These are phyloP conservation scores for Pythium dissotocum DNA, from an alignment of 352 stramenopile genomes.

Conservation along the genomic window DNA sequence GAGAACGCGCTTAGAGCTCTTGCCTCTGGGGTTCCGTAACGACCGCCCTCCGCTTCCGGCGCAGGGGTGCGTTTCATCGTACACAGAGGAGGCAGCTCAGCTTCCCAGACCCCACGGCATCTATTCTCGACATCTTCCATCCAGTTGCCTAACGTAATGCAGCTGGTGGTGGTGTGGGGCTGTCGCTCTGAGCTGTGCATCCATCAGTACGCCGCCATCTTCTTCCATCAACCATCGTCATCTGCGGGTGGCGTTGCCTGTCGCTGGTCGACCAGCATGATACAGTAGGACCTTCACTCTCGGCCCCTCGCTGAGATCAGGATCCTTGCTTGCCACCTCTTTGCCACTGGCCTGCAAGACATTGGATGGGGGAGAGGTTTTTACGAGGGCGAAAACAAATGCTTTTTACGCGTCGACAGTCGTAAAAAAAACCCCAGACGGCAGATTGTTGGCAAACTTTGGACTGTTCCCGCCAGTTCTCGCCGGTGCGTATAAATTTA, in stretches of 20 bases:
- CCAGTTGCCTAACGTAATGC: background rate
- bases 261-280: slow-evolving; percentile 4
- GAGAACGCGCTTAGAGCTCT: background rate
- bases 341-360: slow-evolving; percentile 17
- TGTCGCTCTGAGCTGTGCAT: background rate
- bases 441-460: slow-evolving; percentile 9
- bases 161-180: background rate
- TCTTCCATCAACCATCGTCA: background rate
- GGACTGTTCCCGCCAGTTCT: slow-evolving; percentile 1
- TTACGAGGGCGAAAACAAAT: slow-evolving; percentile 12
- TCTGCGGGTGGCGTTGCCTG: background rate
- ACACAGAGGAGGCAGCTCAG: background rate
- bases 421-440: slow-evolving; percentile 14
- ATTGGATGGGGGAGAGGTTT: slow-evolving; percentile 25
- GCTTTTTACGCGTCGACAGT: slow-evolving; percentile 9
- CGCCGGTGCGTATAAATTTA: slow-evolving; percentile 15
- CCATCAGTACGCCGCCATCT: background rate
- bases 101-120: background rate
- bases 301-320: slow-evolving; percentile 18
- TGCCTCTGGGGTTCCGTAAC: slow-evolving; percentile 13
- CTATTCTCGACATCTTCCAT: background rate
- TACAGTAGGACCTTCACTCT: slow-evolving; percentile 27
- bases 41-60: background rate
- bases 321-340: slow-evolving; percentile 2
- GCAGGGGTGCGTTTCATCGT: background rate